Base-by-base conservation (phyloP, 345 rosid species). In the Sapria himalayana region DNA sequence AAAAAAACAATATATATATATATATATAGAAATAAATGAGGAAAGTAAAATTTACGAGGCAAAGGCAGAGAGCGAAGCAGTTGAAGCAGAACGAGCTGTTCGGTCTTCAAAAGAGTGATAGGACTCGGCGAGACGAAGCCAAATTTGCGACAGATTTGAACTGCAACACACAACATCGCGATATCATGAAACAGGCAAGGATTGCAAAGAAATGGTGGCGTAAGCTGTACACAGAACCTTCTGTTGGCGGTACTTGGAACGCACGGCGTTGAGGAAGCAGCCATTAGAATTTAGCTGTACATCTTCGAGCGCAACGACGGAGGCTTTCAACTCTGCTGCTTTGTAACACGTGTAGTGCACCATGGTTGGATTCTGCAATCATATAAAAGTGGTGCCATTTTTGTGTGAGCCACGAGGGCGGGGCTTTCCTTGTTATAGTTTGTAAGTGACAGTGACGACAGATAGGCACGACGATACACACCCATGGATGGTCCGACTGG, bases 401-500 rank as follows among this genome's bases (percentile, higher is more conserved):
- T n/a, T n/a, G n/a, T n/a, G n/a, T n/a, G n/a, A n/a, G n/a, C n/a
- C n/a, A n/a, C n/a, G n/a, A n/a, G n/a, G n/a, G n/a, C n/a, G n/a
- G n/a, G n/a, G n/a, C n/a, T n/a, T n/a, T n/a, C n/a, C n/a, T n/a
- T n/a, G n/a, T n/a, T n/a, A n/a, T n/a, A n/a, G n/a, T n/a, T n/a
- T n/a, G n/a, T n/a, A n/a, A n/a, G n/a, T n/a, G n/a, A n/a, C n/a
- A n/a, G n/a, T n/a, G n/a, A n/a, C n/a, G n/a, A n/a, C n/a, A n/a
- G n/a, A n/a, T n/a, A n/a, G n/a, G n/a, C n/a, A n/a, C n/a, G n/a
- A n/a, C n/a, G n/a, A n/a, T 43, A 47, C 82, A 40, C 44, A 86
- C 97, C 98, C 98, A 86, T n/a, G 98, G 98, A 61, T 78, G 55
- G 46, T 57, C 82, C 33, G 78, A 64, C 43, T 72, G 94, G 43